These are phyloP conservation scores for Flaveria bidentis DNA, from an alignment of 129 eudicot species.

Conservation along the genomic window DNA sequence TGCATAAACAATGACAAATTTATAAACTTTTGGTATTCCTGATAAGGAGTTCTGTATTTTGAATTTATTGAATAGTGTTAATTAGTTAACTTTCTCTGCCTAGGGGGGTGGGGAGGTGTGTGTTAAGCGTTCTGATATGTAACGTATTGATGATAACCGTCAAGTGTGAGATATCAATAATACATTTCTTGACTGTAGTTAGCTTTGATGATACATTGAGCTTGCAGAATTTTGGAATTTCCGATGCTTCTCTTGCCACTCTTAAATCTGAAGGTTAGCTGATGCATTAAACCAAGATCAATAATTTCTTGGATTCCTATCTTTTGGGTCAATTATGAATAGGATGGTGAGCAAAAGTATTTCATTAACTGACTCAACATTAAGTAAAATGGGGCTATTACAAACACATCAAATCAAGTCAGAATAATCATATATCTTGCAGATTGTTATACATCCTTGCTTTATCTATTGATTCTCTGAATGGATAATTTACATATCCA, in stretches of 20 bases:
- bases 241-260: slow-evolving; percentile 81
- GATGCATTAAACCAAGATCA: slow-evolving; percentile 13
- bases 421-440: no score
- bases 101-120: background rate
- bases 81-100: no score
- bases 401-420: background rate
- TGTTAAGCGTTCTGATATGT: background rate
- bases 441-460: background rate
- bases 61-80: no score
- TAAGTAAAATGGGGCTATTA: background rate
- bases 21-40: background rate
- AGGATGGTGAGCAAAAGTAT: background rate
- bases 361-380: background rate
- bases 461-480: background rate
- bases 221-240: slow-evolving; percentile 74
- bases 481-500: slow-evolving; percentile 6
- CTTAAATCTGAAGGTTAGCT: slow-evolving; percentile 76
- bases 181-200: slow-evolving; percentile 46
- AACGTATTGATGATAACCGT: background rate
- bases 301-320: slow-evolving; percentile 12
- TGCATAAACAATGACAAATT: no score
- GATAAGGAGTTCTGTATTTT: background rate
- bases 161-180: background rate
- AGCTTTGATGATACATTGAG: slow-evolving; percentile 76
- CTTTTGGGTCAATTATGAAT: background rate